Percentiles rank a stretch among this genome's conserved stretches.
phyloP scores from a whole-genome alignment of 106 monocot species.

The Allium sativum region DNA sequence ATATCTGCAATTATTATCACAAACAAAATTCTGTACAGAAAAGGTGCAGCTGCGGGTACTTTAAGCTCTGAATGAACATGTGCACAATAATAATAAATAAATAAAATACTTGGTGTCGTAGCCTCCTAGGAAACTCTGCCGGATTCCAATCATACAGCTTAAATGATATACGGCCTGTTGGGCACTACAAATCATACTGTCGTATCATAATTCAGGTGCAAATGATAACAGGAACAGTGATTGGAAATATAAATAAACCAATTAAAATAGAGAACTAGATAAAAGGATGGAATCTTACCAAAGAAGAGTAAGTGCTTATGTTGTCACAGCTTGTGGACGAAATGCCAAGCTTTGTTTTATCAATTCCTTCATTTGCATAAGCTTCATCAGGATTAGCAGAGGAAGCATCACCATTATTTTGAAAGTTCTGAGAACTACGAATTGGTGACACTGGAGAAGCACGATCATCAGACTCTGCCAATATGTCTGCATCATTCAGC shows the following conservation, averaged over 20 bases:
- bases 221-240: neutral
- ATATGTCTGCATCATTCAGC: constrained; percentile 22
- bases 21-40: neutral
- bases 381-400: constrained; percentile 43
- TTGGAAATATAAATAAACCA: neutral
- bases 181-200: constrained; percentile 62
- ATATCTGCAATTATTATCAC: constrained; percentile 23
- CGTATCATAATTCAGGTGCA: constrained; percentile 9
- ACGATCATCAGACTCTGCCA: constrained; percentile 38
- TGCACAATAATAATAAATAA: neutral
- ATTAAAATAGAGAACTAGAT: neutral
- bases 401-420: constrained; percentile 24
- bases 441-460: constrained; percentile 38
- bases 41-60: neutral
- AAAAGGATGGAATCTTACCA: constrained; percentile 26
- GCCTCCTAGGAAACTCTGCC: constrained; percentile 86
- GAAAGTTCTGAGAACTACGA: constrained; percentile 33
- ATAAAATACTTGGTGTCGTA: constrained; percentile 92
- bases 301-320: constrained; percentile 66
- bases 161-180: constrained; percentile 95
- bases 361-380: constrained; percentile 33
- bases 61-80: constrained; percentile 8
- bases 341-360: constrained; percentile 37
- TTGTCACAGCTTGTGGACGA: constrained; percentile 51
- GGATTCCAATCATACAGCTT: constrained; percentile 99